These are phyloP conservation scores for Daldinia decipiens DNA, from an alignment of 495 filamentous ascomycete species.

Conservation along the genomic window DNA sequence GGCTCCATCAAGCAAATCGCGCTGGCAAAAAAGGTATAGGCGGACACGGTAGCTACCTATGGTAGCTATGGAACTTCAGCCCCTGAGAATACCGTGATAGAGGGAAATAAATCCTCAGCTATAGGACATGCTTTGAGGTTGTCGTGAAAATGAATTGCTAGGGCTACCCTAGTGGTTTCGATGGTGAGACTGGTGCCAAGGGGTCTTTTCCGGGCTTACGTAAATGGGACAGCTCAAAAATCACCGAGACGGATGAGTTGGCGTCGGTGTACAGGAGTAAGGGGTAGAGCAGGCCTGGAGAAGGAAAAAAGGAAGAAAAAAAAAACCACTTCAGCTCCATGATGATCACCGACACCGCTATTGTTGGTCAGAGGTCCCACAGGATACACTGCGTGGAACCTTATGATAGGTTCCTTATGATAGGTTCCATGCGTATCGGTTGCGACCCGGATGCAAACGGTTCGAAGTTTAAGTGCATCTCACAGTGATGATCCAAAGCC, in stretches of 20 bases:
- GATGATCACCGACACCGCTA: constrained; percentile 10
- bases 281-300: not conserved
- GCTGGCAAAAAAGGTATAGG: not conserved
- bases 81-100: constrained; percentile 9
- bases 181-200: constrained; percentile 18
- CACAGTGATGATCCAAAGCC: constrained; percentile 11
- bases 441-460: constrained; percentile 5
- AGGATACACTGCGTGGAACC: constrained; percentile 30
- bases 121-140: constrained; percentile 11
- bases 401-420: constrained; percentile 33
- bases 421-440: constrained; percentile 21
- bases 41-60: no score
- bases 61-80: not conserved
- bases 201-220: not conserved
- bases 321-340: constrained; percentile 9
- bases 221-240: constrained; percentile 11
- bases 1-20: constrained; percentile 13
- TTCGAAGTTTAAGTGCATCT: constrained; percentile 2
- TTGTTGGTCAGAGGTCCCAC: constrained; percentile 15
- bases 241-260: constrained; percentile 13
- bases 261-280: constrained; percentile 32
- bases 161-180: constrained; percentile 5
- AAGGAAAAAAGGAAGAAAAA: constrained; percentile 13
- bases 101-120: not conserved
- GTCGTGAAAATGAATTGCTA: constrained; percentile 13